Evolutionary conservation across 1,139 yeast species (phyloP), one percentile per base, ranked within the genome.

Genomic region (Lodderomyces beijingensis): DNA sequence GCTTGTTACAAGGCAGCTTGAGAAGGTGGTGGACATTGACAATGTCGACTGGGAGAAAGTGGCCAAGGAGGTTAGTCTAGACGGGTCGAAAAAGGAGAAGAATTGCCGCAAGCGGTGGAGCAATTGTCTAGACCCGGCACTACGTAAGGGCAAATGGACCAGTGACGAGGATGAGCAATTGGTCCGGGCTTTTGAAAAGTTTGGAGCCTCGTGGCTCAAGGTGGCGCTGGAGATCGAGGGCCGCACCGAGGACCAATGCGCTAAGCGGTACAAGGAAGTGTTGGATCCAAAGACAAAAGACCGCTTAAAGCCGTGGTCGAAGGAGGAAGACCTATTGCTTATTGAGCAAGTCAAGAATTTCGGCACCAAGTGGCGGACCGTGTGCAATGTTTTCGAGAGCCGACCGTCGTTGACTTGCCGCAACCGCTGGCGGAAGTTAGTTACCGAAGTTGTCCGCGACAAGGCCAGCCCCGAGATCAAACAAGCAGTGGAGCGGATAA

Each of bases 231-330:
- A 74, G 34, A 83, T 88, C 9, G 73, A 77, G 2, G 95, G 96
- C 3, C 66, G 97, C 48, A 89, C 95, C 1, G 96, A 88, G 51
- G 96, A 88, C 55, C 97, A 89, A 59, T 89, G 96, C 60, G 87
- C 95, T 2, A 89, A 89, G 50, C 62, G 97, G 44, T 89, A 87
- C 54, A 77, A 82, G 14, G 97, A 89, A 49, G 95, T 88, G 2
- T 59, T 89, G 38, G 94, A 86, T 46, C 96, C 96, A 2, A 71
- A 59, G 45, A 80, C 91, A 4, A 77, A 79, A 38, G 88, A 84
- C 45, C 62, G 96, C 34, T 63, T 87, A 30, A 73, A 86, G 43
- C 80, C 84, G 4, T 89, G 97, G 97, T 65, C 77, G 0, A 50
- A 70, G 25, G 86, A 78, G 10, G 96, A 89, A 50, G 96, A 89